Percentiles rank a stretch among this genome's conserved stretches.
These are phyloP conservation scores for Cutaneotrichosporon cavernicola DNA, from an alignment of 1,284 basidiomycete species.

Conservation along the genomic window DNA sequence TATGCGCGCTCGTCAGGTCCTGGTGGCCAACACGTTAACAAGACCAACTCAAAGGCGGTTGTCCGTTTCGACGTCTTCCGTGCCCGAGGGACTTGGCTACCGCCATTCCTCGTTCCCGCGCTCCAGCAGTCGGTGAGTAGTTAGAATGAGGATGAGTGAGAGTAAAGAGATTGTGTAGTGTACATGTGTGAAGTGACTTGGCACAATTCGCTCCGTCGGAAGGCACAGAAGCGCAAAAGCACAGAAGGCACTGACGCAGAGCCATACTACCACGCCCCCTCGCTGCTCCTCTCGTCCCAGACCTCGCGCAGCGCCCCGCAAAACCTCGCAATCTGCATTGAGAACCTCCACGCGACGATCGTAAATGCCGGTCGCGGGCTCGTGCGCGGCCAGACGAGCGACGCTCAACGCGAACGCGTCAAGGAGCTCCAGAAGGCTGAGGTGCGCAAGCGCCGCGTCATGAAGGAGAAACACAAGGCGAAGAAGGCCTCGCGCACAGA, in stretches of 20 bases:
- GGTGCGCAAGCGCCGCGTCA: slow-evolving; percentile 30
- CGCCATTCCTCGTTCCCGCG: slow-evolving; percentile 40
- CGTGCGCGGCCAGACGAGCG: slow-evolving; percentile 42
- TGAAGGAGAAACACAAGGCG: slow-evolving; percentile 36
- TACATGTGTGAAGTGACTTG: background rate
- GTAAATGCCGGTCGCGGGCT: slow-evolving; percentile 28
- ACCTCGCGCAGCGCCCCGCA: slow-evolving; percentile 38
- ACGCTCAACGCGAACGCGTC: slow-evolving; percentile 40
- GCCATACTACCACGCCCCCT: slow-evolving; percentile 47
- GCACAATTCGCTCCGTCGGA: background rate
- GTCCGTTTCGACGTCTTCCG: slow-evolving; percentile 35
- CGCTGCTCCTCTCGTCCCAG: slow-evolving; percentile 45
- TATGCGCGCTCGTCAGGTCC: slow-evolving; percentile 49
- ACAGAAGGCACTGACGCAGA: slow-evolving; percentile 20
- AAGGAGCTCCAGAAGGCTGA: slow-evolving; percentile 33
- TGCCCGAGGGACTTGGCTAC: slow-evolving; percentile 43
- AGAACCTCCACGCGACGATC: slow-evolving; percentile 38
- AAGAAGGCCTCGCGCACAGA: slow-evolving; percentile 30
- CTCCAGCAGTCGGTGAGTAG: slow-evolving; percentile 43
- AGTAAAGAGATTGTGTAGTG: background rate
- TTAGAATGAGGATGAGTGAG: background rate
- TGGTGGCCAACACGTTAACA: slow-evolving; percentile 54
- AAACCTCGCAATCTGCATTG: slow-evolving; percentile 37
- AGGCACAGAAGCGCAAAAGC: background rate
- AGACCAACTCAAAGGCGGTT: slow-evolving; percentile 52